phyloP scores from a whole-genome alignment of 768 basidiomycete species.

The Tulasnella sp. region DNA sequence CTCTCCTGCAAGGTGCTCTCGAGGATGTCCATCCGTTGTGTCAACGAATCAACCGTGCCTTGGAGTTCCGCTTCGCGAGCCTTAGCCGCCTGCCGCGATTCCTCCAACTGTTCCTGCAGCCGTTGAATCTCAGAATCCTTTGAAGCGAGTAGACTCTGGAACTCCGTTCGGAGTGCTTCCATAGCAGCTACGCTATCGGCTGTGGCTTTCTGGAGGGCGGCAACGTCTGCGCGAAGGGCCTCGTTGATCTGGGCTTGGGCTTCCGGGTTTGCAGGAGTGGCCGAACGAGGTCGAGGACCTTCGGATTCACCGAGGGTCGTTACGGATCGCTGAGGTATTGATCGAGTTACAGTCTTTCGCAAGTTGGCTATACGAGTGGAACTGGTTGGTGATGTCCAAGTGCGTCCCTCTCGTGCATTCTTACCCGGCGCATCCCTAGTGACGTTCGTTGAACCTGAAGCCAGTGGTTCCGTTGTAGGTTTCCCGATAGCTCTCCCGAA shows the following conservation, averaged over 20 bases:
- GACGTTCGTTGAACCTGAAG: not conserved
- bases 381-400: not conserved
- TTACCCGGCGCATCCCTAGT: not conserved
- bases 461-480: not conserved
- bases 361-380: not conserved
- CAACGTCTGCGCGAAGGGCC: not conserved
- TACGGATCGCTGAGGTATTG: not conserved
- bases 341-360: not conserved
- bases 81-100: not conserved
- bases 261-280: not conserved
- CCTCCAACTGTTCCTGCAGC: not conserved
- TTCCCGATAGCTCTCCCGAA: not conserved
- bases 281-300: not conserved
- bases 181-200: not conserved
- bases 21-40: not conserved
- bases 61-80: not conserved
- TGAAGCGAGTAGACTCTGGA: not conserved
- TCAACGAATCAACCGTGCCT: not conserved
- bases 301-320: not conserved
- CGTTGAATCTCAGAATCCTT: not conserved
- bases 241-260: not conserved
- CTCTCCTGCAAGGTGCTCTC: not conserved
- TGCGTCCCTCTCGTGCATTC: not conserved
- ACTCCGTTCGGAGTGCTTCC: not conserved
- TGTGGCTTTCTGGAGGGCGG: not conserved